A percentile compares a stretch with the other conserved stretches of the same genome.
Evolutionary conservation across 257 asterid species (phyloP).

Genomic region (Penstemon eatonii): DNA sequence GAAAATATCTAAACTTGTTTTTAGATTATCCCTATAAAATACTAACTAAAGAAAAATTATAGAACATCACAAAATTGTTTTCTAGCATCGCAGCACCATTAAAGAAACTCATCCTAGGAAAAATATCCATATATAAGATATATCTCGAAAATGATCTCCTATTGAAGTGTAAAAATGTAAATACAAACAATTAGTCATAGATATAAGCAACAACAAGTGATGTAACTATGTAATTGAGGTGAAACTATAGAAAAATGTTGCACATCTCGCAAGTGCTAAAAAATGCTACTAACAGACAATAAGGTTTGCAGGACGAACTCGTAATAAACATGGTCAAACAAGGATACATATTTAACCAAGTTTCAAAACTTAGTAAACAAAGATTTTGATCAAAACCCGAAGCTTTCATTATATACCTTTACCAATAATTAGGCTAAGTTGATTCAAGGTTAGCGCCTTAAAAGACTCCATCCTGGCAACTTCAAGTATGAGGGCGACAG

Average conservation of each 20-base stretch:
- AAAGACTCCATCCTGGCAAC: conserved; percentile 62
- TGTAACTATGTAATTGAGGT: neutral
- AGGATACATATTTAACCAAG: neutral
- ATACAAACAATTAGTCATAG: neutral
- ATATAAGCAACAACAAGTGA: neutral
- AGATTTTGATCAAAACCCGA: neutral
- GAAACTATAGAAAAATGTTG: conserved; percentile 18
- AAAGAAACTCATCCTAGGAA: neutral
- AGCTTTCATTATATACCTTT: conserved; percentile 65
- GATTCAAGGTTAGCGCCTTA: conserved; percentile 56
- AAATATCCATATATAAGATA: neutral
- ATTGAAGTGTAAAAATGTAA: neutral
- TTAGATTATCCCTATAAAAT: neutral
- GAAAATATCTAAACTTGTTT: neutral
- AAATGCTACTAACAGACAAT: neutral
- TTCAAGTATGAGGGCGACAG: conserved; percentile 58
- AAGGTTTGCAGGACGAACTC: neutral
- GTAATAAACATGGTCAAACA: conserved; percentile 2
- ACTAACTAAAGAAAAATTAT: no score
- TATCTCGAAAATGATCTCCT: neutral
- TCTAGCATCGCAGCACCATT: no score
- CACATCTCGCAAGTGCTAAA: conserved; percentile 2
- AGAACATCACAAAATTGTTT: no score
- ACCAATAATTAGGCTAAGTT: conserved; percentile 74
- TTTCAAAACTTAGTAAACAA: conserved; percentile 2